Percentiles rank a stretch among this genome's conserved stretches.
Evolutionary conservation across 1,139 yeast genomes (phyloP).

Genomic region (Yamadazyma triangularis): DNA sequence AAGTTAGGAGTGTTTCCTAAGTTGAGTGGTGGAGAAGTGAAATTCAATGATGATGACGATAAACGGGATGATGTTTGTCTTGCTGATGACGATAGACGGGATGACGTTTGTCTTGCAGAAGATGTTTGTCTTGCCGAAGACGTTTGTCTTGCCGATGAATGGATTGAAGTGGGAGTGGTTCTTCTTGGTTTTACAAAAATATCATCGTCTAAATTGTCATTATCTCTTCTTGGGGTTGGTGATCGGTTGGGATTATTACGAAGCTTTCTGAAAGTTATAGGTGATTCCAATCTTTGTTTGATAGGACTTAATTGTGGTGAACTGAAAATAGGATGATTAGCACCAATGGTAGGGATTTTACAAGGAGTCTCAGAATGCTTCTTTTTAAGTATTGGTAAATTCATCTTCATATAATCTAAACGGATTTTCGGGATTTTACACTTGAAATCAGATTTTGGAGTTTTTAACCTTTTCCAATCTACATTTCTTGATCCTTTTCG

Average conservation of each 20-base stretch:
- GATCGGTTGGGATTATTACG: conserved; percentile 3
- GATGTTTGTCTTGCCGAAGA: too few relatives aligned
- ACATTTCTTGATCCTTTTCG: neutral
- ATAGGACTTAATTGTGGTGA: conserved; percentile 17
- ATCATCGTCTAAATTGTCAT: conserved; percentile 3
- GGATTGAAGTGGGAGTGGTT: neutral
- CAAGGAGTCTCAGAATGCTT: conserved; percentile 6
- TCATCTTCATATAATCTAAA: conserved; percentile 18
- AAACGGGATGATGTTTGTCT: neutral
- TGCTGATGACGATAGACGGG: neutral
- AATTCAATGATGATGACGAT: conserved; percentile 6
- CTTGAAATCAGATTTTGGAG: conserved; percentile 7
- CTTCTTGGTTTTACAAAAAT: conserved; percentile 1
- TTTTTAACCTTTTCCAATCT: conserved; percentile 1
- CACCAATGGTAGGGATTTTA: conserved; percentile 29
- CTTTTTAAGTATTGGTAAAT: conserved; percentile 23
- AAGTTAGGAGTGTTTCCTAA: conserved; percentile 12
- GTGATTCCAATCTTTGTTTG: conserved; percentile 8
- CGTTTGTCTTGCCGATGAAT: neutral
- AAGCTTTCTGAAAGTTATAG: conserved; percentile 6
- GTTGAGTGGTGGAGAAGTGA: conserved; percentile 10
- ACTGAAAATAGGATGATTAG: conserved; percentile 27
- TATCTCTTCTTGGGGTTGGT: conserved; percentile 8
- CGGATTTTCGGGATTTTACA: conserved; percentile 24
- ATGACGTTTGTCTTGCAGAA: neutral